Conservation (phyloP, 1,284 basidiomycete genomes). For the Phenoliferia sp. region DNA sequence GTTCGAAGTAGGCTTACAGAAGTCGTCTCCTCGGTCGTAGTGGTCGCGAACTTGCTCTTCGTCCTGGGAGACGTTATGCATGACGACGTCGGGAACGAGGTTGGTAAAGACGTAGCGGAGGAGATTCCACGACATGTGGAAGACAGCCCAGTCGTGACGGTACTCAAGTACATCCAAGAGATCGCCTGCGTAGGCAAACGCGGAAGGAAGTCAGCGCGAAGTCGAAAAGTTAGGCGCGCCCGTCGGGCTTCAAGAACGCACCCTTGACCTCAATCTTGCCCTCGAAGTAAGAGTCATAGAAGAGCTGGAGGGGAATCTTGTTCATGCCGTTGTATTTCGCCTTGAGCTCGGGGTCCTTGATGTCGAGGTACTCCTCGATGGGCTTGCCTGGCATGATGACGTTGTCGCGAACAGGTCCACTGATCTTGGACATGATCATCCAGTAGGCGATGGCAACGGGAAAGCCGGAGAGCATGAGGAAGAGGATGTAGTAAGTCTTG, state of each 20-base stretch:
- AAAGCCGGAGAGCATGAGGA: slow-evolving; percentile 66
- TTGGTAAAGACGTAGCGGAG: slow-evolving; percentile 91
- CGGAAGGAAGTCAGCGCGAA: slow-evolving; percentile 79
- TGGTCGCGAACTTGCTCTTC: slow-evolving; percentile 93
- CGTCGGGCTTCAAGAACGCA: slow-evolving; percentile 39
- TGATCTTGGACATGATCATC: slow-evolving; percentile 77
- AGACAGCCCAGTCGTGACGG: slow-evolving; percentile 91
- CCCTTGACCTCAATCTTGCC: slow-evolving; percentile 95
- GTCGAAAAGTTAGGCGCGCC: slow-evolving; percentile 55
- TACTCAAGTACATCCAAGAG: slow-evolving; percentile 90
- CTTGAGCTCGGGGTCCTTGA: slow-evolving; percentile 78
- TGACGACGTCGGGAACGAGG: slow-evolving; percentile 86
- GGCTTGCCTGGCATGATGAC: slow-evolving; percentile 86
- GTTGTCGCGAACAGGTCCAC: slow-evolving; percentile 62
- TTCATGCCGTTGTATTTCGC: slow-evolving; percentile 64
- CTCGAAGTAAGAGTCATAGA: slow-evolving; percentile 97
- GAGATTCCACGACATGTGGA: slow-evolving; percentile 73
- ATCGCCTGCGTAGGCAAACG: slow-evolving; percentile 57
- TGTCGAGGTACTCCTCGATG: slow-evolving; percentile 83
- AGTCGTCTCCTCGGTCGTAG: slow-evolving; percentile 96
- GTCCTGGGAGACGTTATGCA: slow-evolving; percentile 86
- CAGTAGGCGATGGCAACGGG: slow-evolving; percentile 86
- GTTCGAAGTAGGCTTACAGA: slow-evolving; percentile 46
- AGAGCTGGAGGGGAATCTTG: slow-evolving; percentile 96
- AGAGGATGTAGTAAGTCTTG: slow-evolving; percentile 61